A percentile compares a stretch with the other conserved stretches of the same genome.
Conservation (phyloP, 225 moss, liverwort and hornwort species). For the Sphagnum contortum region DNA sequence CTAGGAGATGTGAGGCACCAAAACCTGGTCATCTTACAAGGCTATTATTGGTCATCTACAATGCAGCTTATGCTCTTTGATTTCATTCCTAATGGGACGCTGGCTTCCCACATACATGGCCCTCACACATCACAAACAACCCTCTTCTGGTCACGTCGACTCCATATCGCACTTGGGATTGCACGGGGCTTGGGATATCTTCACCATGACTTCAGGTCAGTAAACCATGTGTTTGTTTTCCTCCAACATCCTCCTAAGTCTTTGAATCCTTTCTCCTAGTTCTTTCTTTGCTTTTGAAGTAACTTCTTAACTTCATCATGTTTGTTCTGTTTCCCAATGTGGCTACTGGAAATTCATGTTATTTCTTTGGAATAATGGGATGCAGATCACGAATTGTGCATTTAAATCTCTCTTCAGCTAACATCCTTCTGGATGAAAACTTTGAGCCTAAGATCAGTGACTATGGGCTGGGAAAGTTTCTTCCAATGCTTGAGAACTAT, state of each 20-base stretch:
- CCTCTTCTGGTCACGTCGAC: conserved; percentile 53
- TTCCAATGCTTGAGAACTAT: conserved; percentile 66
- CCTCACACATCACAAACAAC: conserved; percentile 13
- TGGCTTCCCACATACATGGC: conserved; percentile 58
- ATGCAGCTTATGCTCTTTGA: conserved; percentile 89
- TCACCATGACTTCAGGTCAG: conserved; percentile 73
- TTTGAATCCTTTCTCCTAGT: background rate
- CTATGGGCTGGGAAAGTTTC: conserved; percentile 70
- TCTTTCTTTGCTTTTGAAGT: background rate
- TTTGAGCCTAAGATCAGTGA: conserved; percentile 75
- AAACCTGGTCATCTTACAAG: conserved; percentile 77
- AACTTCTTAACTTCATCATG: too few relatives aligned
- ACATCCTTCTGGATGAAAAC: conserved; percentile 66
- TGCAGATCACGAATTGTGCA: conserved; percentile 58
- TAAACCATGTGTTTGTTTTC: background rate
- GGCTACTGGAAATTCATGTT: too few relatives aligned
- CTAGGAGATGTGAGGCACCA: conserved; percentile 66
- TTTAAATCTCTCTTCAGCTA: conserved; percentile 58
- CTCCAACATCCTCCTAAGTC: too few relatives aligned
- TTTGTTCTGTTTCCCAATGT: too few relatives aligned
- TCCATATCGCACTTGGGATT: conserved; percentile 63
- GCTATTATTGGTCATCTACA: conserved; percentile 92
- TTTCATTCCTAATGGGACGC: conserved; percentile 58
- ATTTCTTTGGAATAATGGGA: too few relatives aligned
- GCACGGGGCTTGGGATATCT: conserved; percentile 75